Evolutionary conservation across 164 flowering plant species (phyloP).

Genomic region (Dillenia suffruticosa): DNA sequence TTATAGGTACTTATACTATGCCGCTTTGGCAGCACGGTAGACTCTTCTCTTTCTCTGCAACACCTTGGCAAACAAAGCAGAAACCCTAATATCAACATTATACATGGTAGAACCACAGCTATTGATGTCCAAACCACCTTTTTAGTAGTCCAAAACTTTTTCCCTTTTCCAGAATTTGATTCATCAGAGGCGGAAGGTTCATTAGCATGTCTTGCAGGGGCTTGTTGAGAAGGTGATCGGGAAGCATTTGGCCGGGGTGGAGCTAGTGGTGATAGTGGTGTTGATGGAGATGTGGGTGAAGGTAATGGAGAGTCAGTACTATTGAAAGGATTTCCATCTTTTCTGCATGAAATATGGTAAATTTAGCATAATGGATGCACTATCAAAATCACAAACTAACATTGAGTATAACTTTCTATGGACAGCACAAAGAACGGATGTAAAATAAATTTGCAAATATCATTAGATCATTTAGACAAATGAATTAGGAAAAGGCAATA

Average conservation of each 20-base stretch:
- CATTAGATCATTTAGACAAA: too few species aligned
- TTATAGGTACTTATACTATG: conserved; percentile 40
- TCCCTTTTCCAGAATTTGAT: conserved; percentile 25
- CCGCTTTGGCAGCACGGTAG: conserved; percentile 23
- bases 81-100: conserved; percentile 34
- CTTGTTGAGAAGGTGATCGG: conserved; percentile 15
- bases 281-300: conserved; percentile 29
- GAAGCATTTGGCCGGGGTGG: conserved; percentile 15
- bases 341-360: conserved; percentile 46
- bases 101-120: conserved; percentile 30
- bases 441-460: too few species aligned
- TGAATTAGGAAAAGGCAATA: too few species aligned
- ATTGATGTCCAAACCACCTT: conserved; percentile 49
- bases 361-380: conserved; percentile 1
- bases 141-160: conserved; percentile 27
- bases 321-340: conserved; percentile 80
- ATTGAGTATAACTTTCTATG: too few species aligned
- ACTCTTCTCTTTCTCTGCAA: conserved; percentile 25
- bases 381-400: too few species aligned
- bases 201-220: conserved; percentile 35
- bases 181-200: conserved; percentile 39
- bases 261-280: conserved; percentile 22
- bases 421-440: too few species aligned
- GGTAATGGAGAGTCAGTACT: conserved; percentile 35
- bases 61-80: conserved; percentile 37